Evolutionary conservation across 2,329 filamentous ascomycete species (phyloP).

Genomic region (Hypoxylon sp.): DNA sequence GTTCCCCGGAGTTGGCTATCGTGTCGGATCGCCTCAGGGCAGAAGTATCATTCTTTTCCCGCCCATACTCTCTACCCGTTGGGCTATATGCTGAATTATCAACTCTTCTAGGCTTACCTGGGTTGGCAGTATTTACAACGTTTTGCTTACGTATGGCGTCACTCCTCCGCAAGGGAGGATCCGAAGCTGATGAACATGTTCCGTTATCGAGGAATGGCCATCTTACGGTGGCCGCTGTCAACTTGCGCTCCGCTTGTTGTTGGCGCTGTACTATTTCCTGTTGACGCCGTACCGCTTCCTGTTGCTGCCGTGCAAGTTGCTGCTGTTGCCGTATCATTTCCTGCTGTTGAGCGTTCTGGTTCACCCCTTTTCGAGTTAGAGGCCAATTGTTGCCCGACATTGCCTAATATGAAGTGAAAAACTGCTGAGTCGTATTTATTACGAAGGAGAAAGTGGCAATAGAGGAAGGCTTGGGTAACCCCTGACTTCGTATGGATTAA

Average conservation of each 20-base stretch:
- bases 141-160: neutral
- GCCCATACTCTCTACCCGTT: too few species aligned
- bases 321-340: too few species aligned
- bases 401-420: neutral
- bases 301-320: too few species aligned
- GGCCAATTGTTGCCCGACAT: slow-evolving; percentile 9
- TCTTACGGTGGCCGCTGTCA: slow-evolving; percentile 2
- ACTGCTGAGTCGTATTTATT: neutral
- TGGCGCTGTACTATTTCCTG: too few species aligned
- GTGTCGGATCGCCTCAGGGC: neutral
- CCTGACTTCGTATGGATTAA: neutral
- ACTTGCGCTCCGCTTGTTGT: neutral
- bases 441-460: neutral
- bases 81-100: too few species aligned
- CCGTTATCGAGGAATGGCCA: slow-evolving; percentile 4
- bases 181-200: neutral
- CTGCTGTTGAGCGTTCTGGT: neutral
- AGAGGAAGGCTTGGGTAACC: neutral
- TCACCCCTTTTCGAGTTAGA: neutral
- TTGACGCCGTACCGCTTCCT: too few species aligned
- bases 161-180: neutral
- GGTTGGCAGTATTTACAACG: too few species aligned
- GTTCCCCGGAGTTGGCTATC: neutral
- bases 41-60: too few species aligned
- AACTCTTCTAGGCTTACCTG: too few species aligned